Base-by-base conservation (phyloP, 169 alveolate species). In the Plasmodium sp. region DNA sequence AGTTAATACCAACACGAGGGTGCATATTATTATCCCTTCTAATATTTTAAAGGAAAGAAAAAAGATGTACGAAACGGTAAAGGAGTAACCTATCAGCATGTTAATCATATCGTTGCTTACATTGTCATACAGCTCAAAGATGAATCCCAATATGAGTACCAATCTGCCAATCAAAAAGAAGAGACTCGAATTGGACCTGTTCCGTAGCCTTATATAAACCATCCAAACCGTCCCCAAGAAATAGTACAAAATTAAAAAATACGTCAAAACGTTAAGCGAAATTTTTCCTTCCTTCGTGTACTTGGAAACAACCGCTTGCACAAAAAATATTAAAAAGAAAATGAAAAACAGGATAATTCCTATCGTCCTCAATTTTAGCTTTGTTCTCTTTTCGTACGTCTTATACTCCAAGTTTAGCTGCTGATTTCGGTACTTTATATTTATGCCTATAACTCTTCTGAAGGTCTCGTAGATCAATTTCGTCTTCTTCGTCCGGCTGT, bases 351-450 rank as follows among this genome's bases (percentile, higher is more conserved):
- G 51, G 0, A 92, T 16, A 27, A 92, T 31, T 71, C 83, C 77
- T 34, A 92, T 92, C 34, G 75, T 81, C 39, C 92, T 51, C 71
- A 92, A 51, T 82, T 92, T 81, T 81, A 81, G 34, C 58, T 92
- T 92, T 7, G 71, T 92, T 31, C 92, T 83, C 77, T 92, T 92
- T 31, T 92, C 95, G 72, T 82, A 92, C 73, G 92, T 92, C 33
- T 92, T 83, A 92, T 92, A 92, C 72, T 92, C 95, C 41, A 92
- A 92, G 79, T 92, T 92, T 83, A 92, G 39, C 58, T 92, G 95
- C 48, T 92, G 95, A 82, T 92, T 92, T 41, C 95, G 74, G 72
- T 92, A 92, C 39, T 81, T 83, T 71, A 92, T 72, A 16, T 83
- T 92, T 10, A 83, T 71, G 9, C 83, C 85, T 82, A 82, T 41